Conservation (phyloP, 2,329 filamentous ascomycete genomes). For the Cercospora sojina region DNA sequence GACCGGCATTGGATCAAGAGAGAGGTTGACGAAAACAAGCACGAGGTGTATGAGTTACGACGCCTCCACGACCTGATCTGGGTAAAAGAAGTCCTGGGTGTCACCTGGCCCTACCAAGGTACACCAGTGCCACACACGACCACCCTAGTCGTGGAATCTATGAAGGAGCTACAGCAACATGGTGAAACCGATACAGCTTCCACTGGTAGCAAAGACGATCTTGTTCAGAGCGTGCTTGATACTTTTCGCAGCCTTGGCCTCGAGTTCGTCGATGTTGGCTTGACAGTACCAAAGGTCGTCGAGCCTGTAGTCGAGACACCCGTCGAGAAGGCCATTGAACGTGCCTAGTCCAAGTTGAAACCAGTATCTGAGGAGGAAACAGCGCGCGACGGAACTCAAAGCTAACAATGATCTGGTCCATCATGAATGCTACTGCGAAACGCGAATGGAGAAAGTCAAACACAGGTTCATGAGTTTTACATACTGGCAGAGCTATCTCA, state of each 20-base stretch:
- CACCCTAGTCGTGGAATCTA: not conserved
- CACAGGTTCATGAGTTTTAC: not conserved
- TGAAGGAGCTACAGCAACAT: not conserved
- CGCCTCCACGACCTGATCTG: not conserved
- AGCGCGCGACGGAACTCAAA: not conserved
- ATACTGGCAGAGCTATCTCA: not conserved
- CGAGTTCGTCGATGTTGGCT: not conserved
- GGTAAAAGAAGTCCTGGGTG: not conserved
- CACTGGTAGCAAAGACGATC: not conserved
- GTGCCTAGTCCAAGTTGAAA: not conserved
- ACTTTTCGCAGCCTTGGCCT: not conserved
- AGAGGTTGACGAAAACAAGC: not conserved
- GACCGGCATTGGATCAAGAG: conserved; percentile 1
- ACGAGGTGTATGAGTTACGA: not conserved
- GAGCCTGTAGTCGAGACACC: not conserved
- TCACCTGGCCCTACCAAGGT: not conserved
- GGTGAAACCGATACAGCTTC: no score
- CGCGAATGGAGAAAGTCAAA: not conserved
- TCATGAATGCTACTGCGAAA: not conserved
- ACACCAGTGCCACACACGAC: not conserved
- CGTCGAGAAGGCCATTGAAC: not conserved
- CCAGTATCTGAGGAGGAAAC: not conserved
- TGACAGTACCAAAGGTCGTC: not conserved
- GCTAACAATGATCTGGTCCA: not conserved
- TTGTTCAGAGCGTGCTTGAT: not conserved